These are phyloP conservation scores for Kitagawia praeruptora DNA, from an alignment of 129 eudicot species.

Conservation along the genomic window DNA sequence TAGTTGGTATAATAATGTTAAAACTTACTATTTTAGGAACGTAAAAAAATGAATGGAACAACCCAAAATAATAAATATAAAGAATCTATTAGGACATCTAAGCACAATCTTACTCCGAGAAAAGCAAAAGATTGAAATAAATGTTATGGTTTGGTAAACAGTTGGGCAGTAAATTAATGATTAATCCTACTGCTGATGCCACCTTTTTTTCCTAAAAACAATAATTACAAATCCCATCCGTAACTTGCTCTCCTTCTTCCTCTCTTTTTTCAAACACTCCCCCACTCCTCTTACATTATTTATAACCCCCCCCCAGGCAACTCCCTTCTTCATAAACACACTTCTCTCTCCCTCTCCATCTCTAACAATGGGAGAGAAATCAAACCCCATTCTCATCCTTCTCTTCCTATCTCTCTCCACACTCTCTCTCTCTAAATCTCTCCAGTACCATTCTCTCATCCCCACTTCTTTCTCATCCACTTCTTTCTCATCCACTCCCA, in stretches of 20 bases:
- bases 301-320: background rate
- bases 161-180: background rate
- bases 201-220: background rate
- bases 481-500: conserved; percentile 34
- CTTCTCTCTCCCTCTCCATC: background rate
- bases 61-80: too few relatives aligned
- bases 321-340: background rate
- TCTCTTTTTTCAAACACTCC: background rate
- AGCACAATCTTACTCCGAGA: too few relatives aligned
- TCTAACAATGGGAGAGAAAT: background rate
- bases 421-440: conserved; percentile 4
- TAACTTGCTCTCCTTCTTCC: background rate
- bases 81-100: too few relatives aligned
- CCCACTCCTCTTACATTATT: background rate
- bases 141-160: background rate
- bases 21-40: too few relatives aligned
- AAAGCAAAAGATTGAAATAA: background rate
- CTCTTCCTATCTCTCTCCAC: conserved; percentile 9
- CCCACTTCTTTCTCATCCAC: conserved; percentile 32
- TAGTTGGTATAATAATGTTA: too few relatives aligned
- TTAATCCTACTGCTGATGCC: background rate
- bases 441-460: conserved; percentile 24
- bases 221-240: background rate
- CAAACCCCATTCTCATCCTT: conserved; percentile 6
- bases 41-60: too few relatives aligned